Conservation (phyloP, 2,329 filamentous ascomycete species). For the Colletotrichum sansevieriae region DNA sequence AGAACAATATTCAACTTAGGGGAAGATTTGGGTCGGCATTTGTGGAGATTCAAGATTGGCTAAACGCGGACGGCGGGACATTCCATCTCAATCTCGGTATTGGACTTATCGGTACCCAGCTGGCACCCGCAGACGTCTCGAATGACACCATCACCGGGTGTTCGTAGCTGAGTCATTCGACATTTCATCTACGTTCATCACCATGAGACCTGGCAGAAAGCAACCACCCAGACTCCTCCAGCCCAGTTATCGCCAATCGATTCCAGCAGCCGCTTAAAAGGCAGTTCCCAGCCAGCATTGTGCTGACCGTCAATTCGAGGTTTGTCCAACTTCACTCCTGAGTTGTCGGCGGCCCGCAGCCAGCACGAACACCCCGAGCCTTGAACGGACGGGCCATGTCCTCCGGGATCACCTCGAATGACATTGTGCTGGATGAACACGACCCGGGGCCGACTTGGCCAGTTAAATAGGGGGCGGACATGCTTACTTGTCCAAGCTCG, state of each 20-base stretch:
- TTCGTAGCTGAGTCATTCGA: not conserved
- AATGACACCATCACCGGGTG: too few species aligned
- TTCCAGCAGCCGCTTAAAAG: conserved; percentile 10
- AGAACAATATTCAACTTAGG: too few species aligned
- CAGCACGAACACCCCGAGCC: conserved; percentile 23
- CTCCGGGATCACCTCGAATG: conserved; percentile 1
- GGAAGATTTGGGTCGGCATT: too few species aligned
- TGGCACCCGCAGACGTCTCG: too few species aligned
- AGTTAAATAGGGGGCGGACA: conserved; percentile 20
- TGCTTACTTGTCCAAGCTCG: conserved; percentile 7
- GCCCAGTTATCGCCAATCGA: not conserved
- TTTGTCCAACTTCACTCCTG: not conserved
- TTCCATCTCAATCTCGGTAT: too few species aligned
- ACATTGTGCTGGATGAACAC: conserved; percentile 11
- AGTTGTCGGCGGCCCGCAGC: conserved; percentile 15
- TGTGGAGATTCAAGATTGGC: too few species aligned
- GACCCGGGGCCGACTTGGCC: not conserved
- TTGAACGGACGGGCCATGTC: conserved; percentile 2
- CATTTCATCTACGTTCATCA: not conserved
- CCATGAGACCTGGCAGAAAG: not conserved
- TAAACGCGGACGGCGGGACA: too few species aligned
- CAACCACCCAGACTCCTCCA: not conserved
- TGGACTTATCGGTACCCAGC: too few species aligned
- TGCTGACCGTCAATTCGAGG: not conserved
- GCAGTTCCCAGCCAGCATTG: not conserved